phyloP scores from a whole-genome alignment of 441 rosid genomes.

The Pelargonium exstipulatum region DNA sequence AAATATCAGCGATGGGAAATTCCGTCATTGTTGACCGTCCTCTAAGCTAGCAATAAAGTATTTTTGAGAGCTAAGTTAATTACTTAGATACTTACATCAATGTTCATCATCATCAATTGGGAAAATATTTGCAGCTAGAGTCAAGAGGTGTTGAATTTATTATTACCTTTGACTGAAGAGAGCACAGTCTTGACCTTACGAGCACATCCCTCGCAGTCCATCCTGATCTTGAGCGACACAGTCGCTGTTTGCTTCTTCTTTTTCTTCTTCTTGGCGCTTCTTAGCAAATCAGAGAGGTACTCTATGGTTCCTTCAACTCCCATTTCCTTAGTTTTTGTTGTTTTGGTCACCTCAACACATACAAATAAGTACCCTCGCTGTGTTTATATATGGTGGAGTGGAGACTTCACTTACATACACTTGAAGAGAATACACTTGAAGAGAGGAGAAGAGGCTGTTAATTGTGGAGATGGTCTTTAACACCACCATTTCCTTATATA shows the following conservation, averaged over 20 bases:
- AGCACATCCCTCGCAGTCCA: constrained; percentile 84
- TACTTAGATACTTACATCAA: no score
- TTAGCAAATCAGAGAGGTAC: constrained; percentile 50
- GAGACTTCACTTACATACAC: not conserved
- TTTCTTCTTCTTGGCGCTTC: constrained; percentile 35
- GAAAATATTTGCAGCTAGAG: no score
- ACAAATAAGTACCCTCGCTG: not conserved
- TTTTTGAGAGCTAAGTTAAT: no score
- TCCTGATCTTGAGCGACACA: constrained; percentile 64
- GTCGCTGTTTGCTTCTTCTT: constrained; percentile 64
- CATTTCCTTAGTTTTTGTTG: constrained; percentile 30
- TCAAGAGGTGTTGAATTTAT: not conserved
- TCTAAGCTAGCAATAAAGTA: no score
- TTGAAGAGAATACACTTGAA: no score
- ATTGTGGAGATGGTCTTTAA: no score
- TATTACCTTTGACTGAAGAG: constrained; percentile 59
- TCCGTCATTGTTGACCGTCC: no score
- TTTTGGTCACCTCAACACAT: not conserved
- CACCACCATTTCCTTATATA: no score
- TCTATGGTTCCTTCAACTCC: constrained; percentile 67
- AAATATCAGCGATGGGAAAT: not conserved
- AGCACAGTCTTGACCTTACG: constrained; percentile 74
- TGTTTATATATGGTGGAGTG: not conserved
- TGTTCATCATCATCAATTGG: no score
- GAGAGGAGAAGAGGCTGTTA: no score